Conservation (phyloP, 2,329 filamentous ascomycete species). For the Curvularia eragrostidis region DNA sequence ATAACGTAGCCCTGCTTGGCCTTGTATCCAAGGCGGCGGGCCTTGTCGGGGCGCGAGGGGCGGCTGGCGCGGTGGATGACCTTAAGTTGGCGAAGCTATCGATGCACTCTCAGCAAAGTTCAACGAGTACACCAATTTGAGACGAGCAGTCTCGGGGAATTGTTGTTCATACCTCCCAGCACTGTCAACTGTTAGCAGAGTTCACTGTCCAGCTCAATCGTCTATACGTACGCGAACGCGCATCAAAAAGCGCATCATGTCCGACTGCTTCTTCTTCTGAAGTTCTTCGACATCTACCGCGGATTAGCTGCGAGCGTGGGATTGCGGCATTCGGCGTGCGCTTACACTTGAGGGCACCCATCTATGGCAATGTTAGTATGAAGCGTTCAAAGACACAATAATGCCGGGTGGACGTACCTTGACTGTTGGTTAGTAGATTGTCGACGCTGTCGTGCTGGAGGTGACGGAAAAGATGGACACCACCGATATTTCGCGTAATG, state of each 20-base stretch:
- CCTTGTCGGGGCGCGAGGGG: slow-evolving; percentile 99
- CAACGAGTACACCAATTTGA: slow-evolving; percentile 81
- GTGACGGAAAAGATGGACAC: slow-evolving; percentile 21
- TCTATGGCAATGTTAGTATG: slow-evolving; percentile 59
- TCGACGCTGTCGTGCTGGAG: slow-evolving; percentile 37
- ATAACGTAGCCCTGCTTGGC: slow-evolving; percentile 99
- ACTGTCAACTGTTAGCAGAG: slow-evolving; percentile 55
- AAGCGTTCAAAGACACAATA: slow-evolving; percentile 3
- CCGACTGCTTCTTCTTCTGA: slow-evolving; percentile 99
- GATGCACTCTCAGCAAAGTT: slow-evolving; percentile 99
- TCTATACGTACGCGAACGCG: slow-evolving; percentile 64
- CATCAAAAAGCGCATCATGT: slow-evolving; percentile 99
- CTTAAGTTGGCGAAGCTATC: slow-evolving; percentile 99
- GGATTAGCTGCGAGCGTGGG: slow-evolving; percentile 50
- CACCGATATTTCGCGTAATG: slow-evolving; percentile 32
- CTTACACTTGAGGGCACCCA: slow-evolving; percentile 95
- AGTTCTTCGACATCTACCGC: slow-evolving; percentile 85
- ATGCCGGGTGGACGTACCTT: slow-evolving; percentile 36
- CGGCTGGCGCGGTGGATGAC: slow-evolving; percentile 99
- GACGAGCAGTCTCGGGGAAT: slow-evolving; percentile 33
- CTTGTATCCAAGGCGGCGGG: slow-evolving; percentile 99
- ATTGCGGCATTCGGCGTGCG: slow-evolving; percentile 9
- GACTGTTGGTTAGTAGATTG: slow-evolving; percentile 46
- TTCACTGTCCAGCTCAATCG: slow-evolving; percentile 13
- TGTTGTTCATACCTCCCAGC: slow-evolving; percentile 85